Evolutionary conservation across 768 basidiomycete species (phyloP).

Genomic region (Boletus vermiculosoides): DNA sequence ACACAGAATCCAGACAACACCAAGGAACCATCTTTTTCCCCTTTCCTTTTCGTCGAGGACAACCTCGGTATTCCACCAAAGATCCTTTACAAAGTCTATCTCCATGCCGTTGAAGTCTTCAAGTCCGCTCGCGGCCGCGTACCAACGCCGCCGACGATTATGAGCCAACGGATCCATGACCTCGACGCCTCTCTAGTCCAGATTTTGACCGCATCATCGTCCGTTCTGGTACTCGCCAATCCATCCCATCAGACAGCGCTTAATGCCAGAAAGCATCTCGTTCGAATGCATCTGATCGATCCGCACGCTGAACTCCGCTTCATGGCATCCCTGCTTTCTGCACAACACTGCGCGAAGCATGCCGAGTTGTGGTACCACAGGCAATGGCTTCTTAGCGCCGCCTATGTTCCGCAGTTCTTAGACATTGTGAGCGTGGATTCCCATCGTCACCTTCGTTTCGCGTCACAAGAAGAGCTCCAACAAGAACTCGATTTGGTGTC

Average conservation of each 20-base stretch:
- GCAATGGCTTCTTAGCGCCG: conserved; percentile 54
- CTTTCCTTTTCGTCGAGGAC: conserved; percentile 56
- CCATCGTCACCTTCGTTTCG: conserved; percentile 7
- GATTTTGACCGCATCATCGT: conserved; percentile 36
- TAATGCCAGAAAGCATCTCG: conserved; percentile 56
- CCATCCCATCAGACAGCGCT: conserved; percentile 69
- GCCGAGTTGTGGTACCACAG: conserved; percentile 71
- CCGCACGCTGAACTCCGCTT: conserved; percentile 48
- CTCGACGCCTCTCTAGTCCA: conserved; percentile 10
- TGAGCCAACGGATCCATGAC: not conserved
- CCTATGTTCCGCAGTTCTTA: conserved; percentile 24
- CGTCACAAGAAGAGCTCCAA: conserved; percentile 37
- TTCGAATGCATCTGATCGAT: conserved; percentile 38
- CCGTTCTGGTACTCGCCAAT: conserved; percentile 60
- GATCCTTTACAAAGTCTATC: conserved; percentile 50
- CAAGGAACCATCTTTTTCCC: conserved; percentile 31
- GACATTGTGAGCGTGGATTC: not conserved
- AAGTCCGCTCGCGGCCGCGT: conserved; percentile 20
- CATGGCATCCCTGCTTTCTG: conserved; percentile 47
- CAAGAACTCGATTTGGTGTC: conserved; percentile 50
- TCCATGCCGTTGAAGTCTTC: conserved; percentile 41
- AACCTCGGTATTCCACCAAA: conserved; percentile 68
- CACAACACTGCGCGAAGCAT: conserved; percentile 58
- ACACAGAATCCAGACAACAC: conserved; percentile 4
- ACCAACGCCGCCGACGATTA: not conserved